Evolutionary conservation across 208 protist species (phyloP).

Genomic region (Trypanosoma mega): DNA sequence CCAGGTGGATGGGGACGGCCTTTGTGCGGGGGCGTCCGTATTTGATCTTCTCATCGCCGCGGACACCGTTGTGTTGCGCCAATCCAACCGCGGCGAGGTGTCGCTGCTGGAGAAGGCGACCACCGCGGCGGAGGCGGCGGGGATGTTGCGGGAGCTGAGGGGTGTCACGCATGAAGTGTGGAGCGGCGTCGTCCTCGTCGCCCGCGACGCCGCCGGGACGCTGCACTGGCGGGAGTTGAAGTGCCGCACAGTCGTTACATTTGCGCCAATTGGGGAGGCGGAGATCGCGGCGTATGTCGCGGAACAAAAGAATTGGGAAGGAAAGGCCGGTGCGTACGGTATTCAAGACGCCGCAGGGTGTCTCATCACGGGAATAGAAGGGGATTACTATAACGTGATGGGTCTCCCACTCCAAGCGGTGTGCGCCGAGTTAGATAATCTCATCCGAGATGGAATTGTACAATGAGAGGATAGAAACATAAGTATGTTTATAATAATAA

Average conservation of each 20-base stretch:
- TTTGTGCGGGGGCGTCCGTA: not conserved
- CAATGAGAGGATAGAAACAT: conserved; percentile 2
- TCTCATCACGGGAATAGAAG: conserved; percentile 36
- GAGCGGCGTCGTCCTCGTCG: conserved; percentile 32
- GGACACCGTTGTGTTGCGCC: conserved; percentile 39
- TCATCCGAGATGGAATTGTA: conserved; percentile 26
- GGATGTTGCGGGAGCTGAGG: conserved; percentile 28
- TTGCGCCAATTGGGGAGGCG: conserved; percentile 25
- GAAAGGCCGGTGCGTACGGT: conserved; percentile 46
- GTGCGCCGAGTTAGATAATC: conserved; percentile 20
- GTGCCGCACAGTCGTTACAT: conserved; percentile 28
- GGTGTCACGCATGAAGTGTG: conserved; percentile 33
- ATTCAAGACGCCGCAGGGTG: conserved; percentile 39
- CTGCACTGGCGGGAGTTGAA: conserved; percentile 20
- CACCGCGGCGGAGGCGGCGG: conserved; percentile 26
- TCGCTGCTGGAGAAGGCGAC: conserved; percentile 37
- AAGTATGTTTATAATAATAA: not conserved
- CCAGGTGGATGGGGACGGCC: not conserved
- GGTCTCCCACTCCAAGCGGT: conserved; percentile 33
- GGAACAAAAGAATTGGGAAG: conserved; percentile 22
- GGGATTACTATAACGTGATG: conserved; percentile 53
- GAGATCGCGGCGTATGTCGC: conserved; percentile 34
- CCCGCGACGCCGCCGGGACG: conserved; percentile 1
- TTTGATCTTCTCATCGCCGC: conserved; percentile 42
- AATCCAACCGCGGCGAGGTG: conserved; percentile 1